Evolutionary conservation across 1,284 basidiomycete species (phyloP), one percentile per base, ranked within the genome.

Genomic region (Cystobasidium sp.): DNA sequence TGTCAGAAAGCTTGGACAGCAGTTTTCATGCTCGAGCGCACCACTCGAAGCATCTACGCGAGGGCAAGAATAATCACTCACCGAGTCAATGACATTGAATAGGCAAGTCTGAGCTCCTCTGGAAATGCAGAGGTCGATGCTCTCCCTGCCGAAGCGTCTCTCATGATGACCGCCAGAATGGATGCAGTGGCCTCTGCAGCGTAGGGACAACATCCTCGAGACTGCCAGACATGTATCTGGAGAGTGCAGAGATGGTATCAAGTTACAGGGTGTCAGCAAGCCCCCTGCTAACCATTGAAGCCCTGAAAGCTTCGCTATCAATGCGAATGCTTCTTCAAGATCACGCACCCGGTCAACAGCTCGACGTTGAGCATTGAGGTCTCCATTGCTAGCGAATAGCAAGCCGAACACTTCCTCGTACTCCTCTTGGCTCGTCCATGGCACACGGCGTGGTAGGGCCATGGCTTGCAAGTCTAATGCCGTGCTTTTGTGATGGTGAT

Each of bases 321-420:
- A 24, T 4, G 53, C 53, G 3, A 20, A 12, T 55, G 53, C 18
- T 18, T 12, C n/a, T 8, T 31, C 12, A 5, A 24, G 10, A 47
- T 22, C 31, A 41, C 78, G 22, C 43, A 78, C 78, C 18, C 91
- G 85, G 75, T 90, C 87, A 24, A 93, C 84, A 1, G 90, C 93
- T 24, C 86, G 84, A 1, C 82, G 80, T 80, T 89, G 89, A 5
- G 89, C 81, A 9, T 84, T 82, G 16, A 84, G 52, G 80, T 90
- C 88, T 41, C 85, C 84, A 72, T 89, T 87, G 74, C 92, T 89
- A 4, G 86, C 81, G 80, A 89, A 96, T 78, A 96, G 88, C 86
- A 89, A 90, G 4, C 88, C 85, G 81, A 90, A 94, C 7, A 97
- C 84, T 80, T 92, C 87, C 64, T 91, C 90, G 12, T 97, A 85